Base-by-base conservation (phyloP, 2,329 filamentous ascomycete species). In the Stagonosporopsis chrysanthemi region DNA sequence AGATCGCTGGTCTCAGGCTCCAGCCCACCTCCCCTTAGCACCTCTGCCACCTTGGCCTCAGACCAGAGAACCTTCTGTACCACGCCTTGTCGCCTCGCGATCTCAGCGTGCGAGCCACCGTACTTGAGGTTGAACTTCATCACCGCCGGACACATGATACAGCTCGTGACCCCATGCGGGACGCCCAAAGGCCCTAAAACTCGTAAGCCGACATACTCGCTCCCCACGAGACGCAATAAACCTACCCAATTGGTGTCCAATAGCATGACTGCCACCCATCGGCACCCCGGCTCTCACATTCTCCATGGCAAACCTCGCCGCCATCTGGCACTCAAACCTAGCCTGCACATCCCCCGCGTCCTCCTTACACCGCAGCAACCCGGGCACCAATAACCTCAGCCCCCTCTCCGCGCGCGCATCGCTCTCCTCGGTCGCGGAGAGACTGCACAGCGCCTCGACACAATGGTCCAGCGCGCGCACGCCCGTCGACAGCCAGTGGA, bases 401-500 rank as follows among this genome's bases (percentile, higher is more conserved):
- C 47, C 47, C 8, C 12, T 22, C 14, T 42, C 38, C 7, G 38
- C 47, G 9, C 38, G 26, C 26, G 23, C 26, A 26, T 50, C 47
- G 15, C 19, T 24, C 26, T 31, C 38, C 5, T 6, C 2, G 2
- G 26, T 50, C 12, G 26, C 38, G 12, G n/a, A 4, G 8, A 38
- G 40, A 28, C 39, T 43, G 11, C 48, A 51, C 39, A 43, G 28
- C 29, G 40, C 40, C 31, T 43, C 48, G 26, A 51, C 40, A 24
- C 48, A 44, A 6, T 50, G 45, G 24, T 50, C 47, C 1, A 41
- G 12, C 2, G 36, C 26, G 8, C 84, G 77, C 7, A 87, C 77
- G 0, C 86, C 86, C 0, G 84, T 85, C 40, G 81, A 83, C 1
- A 87, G 73, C 85, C 85, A 88, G 19, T 86, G 76, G 19, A 74